These are phyloP conservation scores for Russula griseocarnosa DNA, from an alignment of 768 basidiomycete species.

Conservation along the genomic window DNA sequence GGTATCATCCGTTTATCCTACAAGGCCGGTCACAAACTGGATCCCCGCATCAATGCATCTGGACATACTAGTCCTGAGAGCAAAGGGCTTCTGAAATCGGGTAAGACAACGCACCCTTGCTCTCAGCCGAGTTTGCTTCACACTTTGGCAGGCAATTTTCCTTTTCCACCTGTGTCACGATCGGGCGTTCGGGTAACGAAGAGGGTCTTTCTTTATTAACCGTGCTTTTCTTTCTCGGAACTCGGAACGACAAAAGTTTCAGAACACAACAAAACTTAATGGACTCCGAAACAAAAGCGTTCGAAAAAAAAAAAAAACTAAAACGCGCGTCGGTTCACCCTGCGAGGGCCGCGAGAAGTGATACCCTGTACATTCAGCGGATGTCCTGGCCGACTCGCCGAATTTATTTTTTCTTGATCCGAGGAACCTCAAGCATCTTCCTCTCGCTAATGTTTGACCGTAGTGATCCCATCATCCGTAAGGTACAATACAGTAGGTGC, in stretches of 20 bases:
- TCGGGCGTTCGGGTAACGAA: not conserved
- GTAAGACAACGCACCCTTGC: too few relatives aligned
- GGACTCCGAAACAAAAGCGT: not conserved
- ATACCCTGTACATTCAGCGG: too few relatives aligned
- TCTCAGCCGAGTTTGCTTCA: not conserved
- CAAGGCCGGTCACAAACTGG: not conserved
- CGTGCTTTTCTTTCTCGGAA: not conserved
- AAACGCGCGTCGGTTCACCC: too few relatives aligned
- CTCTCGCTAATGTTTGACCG: too few relatives aligned
- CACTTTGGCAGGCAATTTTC: not conserved
- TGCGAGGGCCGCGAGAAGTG: too few relatives aligned
- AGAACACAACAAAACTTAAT: not conserved
- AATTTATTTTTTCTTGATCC: too few relatives aligned
- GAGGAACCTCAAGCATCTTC: too few relatives aligned
- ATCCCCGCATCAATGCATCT: not conserved
- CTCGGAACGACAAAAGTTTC: not conserved
- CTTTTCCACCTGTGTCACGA: not conserved
- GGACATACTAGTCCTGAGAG: not conserved
- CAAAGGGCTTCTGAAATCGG: not conserved
- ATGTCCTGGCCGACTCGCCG: too few relatives aligned
- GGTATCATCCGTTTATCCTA: not conserved
- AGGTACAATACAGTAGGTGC: too few relatives aligned
- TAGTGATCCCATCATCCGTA: too few relatives aligned
- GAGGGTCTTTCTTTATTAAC: not conserved
- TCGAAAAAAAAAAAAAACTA: too few relatives aligned